Conservation (phyloP, 1,139 yeast species). For the Blastobotrys niveus region DNA sequence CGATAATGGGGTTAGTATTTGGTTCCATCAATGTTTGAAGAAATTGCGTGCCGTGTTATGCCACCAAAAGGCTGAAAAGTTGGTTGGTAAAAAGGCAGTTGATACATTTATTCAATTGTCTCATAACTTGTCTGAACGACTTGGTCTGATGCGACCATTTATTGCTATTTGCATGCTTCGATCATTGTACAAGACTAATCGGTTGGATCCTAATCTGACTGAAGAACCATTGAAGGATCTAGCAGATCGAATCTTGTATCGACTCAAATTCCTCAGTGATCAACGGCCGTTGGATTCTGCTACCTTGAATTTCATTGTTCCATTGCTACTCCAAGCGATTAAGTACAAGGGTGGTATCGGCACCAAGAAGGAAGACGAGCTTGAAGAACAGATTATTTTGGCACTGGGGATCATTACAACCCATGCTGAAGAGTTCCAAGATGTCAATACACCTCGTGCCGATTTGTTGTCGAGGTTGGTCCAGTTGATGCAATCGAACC, state of each 20-base stretch:
- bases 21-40: constrained; percentile 66
- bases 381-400: constrained; percentile 77
- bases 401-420: constrained; percentile 71
- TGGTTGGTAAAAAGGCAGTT: constrained; percentile 31
- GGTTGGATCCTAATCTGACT: constrained; percentile 38
- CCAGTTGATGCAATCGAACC: constrained; percentile 55
- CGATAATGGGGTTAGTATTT: constrained; percentile 60
- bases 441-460: constrained; percentile 62
- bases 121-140: constrained; percentile 38
- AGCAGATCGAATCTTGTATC: constrained; percentile 62
- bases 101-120: constrained; percentile 32
- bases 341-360: constrained; percentile 50
- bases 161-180: constrained; percentile 68
- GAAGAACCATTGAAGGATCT: constrained; percentile 52
- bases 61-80: constrained; percentile 30
- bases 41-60: constrained; percentile 41
- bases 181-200: constrained; percentile 27
- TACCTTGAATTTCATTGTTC: constrained; percentile 67
- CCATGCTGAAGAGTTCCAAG: constrained; percentile 70
- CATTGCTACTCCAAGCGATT: constrained; percentile 49
- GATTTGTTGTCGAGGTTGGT: constrained; percentile 58
- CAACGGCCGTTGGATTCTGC: constrained; percentile 64
- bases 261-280: constrained; percentile 68
- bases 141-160: constrained; percentile 47
- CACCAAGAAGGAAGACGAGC: constrained; percentile 62